Base-by-base conservation (phyloP, 2,329 filamentous ascomycete genomes). In the Pseudogymnoascus sp. region DNA sequence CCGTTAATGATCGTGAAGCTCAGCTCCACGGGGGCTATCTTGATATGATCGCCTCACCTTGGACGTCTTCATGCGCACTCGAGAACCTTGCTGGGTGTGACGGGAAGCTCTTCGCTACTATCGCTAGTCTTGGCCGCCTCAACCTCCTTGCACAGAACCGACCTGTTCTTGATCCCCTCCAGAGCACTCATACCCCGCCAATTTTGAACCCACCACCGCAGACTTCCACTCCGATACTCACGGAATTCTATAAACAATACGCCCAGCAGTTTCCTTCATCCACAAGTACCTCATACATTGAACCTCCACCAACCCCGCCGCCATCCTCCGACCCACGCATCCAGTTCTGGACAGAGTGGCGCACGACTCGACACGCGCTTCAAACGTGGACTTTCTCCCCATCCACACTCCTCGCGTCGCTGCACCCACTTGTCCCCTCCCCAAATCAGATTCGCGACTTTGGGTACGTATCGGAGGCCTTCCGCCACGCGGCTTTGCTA, bases 21-120 rank as follows among this genome's bases (percentile, higher is more conserved):
- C 90, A 96, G 72, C 82, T 96, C 16, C 79, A 80, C 37, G 82
- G 82, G 25, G 78, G 81, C 34, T 82, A 81, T 59, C 73, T 88
- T 34, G 85, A 88, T 65, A 83, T 86, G 75, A 79, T 84, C 62
- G 83, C 63, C 79, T 85, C 64, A 82, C 84, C 11, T 79, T 83
- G 28, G 85, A 90, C 69, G 82, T 70, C 77, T 1, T 80, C 81
- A 39, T 73, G 78, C 14, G 77, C 78, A 41, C 71, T 82, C 3
- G 92, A 96, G 75, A 94, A 96, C 70, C 79, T 95, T 58, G 87
- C 91, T 2, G 92, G 92, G 38, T 96, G 92, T 70, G 91, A 97
- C 70, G 84, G 89, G 6, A 83, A 88, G 62, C 80, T 97, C 1
- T 97, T 97, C 81, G 91, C 88, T 74, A 85, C 90, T 5, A 88